phyloP scores from a whole-genome alignment of 768 basidiomycete species.

The Austroboletus festivus region DNA sequence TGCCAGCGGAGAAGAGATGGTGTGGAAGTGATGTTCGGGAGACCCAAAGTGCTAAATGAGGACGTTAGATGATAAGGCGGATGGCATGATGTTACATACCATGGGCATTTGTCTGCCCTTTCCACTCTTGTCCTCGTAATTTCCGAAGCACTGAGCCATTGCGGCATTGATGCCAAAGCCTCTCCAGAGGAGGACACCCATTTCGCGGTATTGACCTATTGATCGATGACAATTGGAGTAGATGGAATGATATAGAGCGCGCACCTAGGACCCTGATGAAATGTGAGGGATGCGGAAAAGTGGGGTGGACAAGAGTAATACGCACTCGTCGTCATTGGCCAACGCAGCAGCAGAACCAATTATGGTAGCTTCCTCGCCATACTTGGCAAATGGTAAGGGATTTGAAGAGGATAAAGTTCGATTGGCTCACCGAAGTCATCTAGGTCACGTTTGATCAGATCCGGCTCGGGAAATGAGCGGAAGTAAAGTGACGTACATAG shows the following conservation, averaged over 20 bases:
- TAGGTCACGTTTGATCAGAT: slow-evolving; percentile 28
- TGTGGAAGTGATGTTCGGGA: slow-evolving; percentile 80
- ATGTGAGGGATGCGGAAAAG: slow-evolving; percentile 8
- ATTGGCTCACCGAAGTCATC: slow-evolving; percentile 75
- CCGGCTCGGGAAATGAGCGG: slow-evolving; percentile 1
- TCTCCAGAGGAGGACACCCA: slow-evolving; percentile 88
- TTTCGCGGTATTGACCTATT: slow-evolving; percentile 87
- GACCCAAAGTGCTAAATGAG: slow-evolving; percentile 77
- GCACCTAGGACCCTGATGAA: slow-evolving; percentile 65
- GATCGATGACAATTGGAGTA: neutral
- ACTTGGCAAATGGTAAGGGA: slow-evolving; percentile 37
- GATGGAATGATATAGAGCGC: slow-evolving; percentile 8
- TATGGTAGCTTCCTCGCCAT: slow-evolving; percentile 90
- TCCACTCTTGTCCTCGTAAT: slow-evolving; percentile 70
- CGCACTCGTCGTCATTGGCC: slow-evolving; percentile 80
- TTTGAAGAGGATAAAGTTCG: neutral
- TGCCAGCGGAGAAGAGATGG: slow-evolving; percentile 89
- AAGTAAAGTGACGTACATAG: slow-evolving; percentile 56
- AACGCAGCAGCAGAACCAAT: slow-evolving; percentile 88
- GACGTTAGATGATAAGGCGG: neutral
- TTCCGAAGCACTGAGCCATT: slow-evolving; percentile 93
- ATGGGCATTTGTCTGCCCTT: slow-evolving; percentile 96
- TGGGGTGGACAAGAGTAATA: slow-evolving; percentile 5
- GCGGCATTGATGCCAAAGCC: slow-evolving; percentile 74
- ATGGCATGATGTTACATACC: slow-evolving; percentile 39